Base-by-base conservation (phyloP, 1,284 basidiomycete genomes). In the Ustilago xerochloae region DNA sequence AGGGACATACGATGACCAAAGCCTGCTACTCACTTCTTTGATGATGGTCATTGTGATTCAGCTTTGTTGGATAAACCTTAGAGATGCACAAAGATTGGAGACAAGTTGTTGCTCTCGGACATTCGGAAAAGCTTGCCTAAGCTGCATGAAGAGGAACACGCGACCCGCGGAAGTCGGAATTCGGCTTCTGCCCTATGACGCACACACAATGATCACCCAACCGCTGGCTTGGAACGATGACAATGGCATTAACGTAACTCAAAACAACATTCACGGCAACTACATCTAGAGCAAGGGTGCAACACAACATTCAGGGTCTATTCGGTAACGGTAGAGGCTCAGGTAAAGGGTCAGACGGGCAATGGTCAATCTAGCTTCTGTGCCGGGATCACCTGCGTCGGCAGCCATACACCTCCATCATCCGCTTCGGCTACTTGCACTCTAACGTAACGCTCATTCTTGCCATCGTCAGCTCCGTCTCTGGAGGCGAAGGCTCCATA, bases 341-440 rank as follows among this genome's bases (percentile, higher is more conserved):
- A n/a, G n/a, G n/a, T n/a, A n/a, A n/a, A n/a, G n/a, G n/a, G n/a
- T n/a, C n/a, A n/a, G n/a, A n/a, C n/a, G n/a, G n/a, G n/a, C n/a
- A n/a, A n/a, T n/a, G n/a, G n/a, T 36, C 13, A 36, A 15, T 63
- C 65, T 16, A 68, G 18, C 55, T 28, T 8, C 41, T 51, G 53
- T 4, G 65, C 57, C 20, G 61, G 33, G 22, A 64, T 51, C 35
- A 74, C 71, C 45, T 69, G 62, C 2, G 64, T 65, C 1, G 71
- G 66, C 22, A 65, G n/a, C 62, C 65, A 65, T 5, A 70, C 71
- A 4, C 71, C 71, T 18, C 48, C 49, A 8, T 64, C 62, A 18
- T 74, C 71, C 18, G 61, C 46, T 15, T 55, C 39, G 16, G 65
- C 71, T 10, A 64, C 57, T 28, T 74, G 71, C 4, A 74, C 71